Percentiles rank a stretch among this genome's conserved stretches.
phyloP scores from a whole-genome alignment of 352 stramenopile genomes.

The Globisporangium lucens region DNA sequence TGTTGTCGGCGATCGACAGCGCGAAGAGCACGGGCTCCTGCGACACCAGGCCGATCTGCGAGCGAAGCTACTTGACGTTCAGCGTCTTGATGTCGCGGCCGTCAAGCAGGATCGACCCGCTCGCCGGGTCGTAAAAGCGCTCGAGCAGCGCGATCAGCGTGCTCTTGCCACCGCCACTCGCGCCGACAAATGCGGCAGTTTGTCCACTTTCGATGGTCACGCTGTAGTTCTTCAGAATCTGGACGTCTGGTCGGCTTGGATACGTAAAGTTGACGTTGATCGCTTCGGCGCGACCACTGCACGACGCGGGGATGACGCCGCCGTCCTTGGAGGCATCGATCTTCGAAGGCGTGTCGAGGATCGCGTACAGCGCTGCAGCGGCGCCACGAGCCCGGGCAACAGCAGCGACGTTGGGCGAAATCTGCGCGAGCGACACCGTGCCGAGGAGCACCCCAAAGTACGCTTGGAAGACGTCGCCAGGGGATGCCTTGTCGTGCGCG shows the following conservation, averaged over 20 bases:
- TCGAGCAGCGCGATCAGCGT: slow-evolving; percentile 64
- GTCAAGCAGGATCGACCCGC: slow-evolving; percentile 76
- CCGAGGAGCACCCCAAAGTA: slow-evolving; percentile 46
- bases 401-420: slow-evolving; percentile 40
- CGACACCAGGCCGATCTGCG: slow-evolving; percentile 65
- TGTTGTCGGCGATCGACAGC: slow-evolving; percentile 88
- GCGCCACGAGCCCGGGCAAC: slow-evolving; percentile 36
- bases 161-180: slow-evolving; percentile 32
- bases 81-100: slow-evolving; percentile 70
- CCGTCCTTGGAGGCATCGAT: slow-evolving; percentile 41
- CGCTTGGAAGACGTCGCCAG: slow-evolving; percentile 33
- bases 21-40: slow-evolving; percentile 91
- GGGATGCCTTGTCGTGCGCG: slow-evolving; percentile 26
- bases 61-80: slow-evolving; percentile 73
- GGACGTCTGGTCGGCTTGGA: slow-evolving; percentile 40
- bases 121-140: slow-evolving; percentile 86
- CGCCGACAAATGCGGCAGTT: slow-evolving; percentile 30
- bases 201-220: slow-evolving; percentile 28
- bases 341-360: slow-evolving; percentile 39
- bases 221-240: slow-evolving; percentile 29
- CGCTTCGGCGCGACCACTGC: slow-evolving; percentile 35
- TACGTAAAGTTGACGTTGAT: slow-evolving; percentile 64
- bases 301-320: slow-evolving; percentile 24
- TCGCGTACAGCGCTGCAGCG: slow-evolving; percentile 38
- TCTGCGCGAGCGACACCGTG: slow-evolving; percentile 32